Base-by-base conservation (phyloP, 345 rosid genomes). In the Combretum micranthum region DNA sequence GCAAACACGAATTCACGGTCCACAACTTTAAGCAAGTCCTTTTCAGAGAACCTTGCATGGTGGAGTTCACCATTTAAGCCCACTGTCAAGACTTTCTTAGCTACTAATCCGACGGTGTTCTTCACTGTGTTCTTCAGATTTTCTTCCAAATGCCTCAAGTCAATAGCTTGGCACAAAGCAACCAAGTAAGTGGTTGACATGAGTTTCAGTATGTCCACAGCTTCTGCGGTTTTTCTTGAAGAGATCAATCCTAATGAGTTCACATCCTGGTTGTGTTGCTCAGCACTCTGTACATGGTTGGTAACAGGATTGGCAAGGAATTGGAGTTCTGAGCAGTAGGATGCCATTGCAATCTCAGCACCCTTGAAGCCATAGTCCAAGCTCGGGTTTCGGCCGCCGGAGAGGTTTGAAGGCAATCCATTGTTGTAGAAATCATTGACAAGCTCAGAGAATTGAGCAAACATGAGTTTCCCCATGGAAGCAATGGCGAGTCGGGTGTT, bases 231-330 rank as follows among this genome's bases (percentile, higher is more conserved):
- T 55, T 71, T 71, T 55, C 72, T 43, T 2, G 75, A 53, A 4
- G 72, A 66, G 56, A 66, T 71, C 20, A 66, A 20, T 9, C 75
- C 75, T 4, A 66, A 52, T 18, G 75, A 66, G 64, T 71, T 69
- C 44, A 71, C 75, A 3, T 71, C 75, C 59, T 71, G 75, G 60
- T 71, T 71, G 50, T 71, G 75, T 22, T 71, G 75, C 64, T 71
- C 75, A 0, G 75, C 75, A 0, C 75, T 71, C 45, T 71, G 75
- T 16, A 71, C 75, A 1, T 71, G 75, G 64, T 46, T 71, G 13
- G 75, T 71, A 17, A 71, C 75, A 1, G 75, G 75, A 44, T 71
- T 71, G 1, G 75, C 75, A 0, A 71, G 63, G 56, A 61, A 66
- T 43, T 71, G 75, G 20, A 71, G 70, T 70, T 71, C 75, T 2